These are phyloP conservation scores for Cicer judaicum DNA, from an alignment of 306 rosid species.

Conservation along the genomic window DNA sequence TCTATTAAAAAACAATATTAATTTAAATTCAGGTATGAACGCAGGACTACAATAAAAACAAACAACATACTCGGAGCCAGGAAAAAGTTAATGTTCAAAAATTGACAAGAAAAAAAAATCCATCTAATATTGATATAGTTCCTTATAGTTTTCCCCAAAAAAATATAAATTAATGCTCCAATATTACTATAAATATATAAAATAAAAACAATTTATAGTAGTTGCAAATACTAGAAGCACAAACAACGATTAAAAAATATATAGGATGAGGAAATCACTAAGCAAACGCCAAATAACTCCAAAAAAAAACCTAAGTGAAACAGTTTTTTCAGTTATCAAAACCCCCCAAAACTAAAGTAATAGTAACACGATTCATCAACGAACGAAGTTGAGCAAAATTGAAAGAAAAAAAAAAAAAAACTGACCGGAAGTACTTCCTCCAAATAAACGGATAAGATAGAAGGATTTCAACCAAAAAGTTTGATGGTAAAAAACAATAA, in stretches of 20 bases:
- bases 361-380: conserved; percentile 3
- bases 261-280: not conserved
- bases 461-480: not conserved
- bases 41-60: not conserved
- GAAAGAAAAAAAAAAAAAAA: not conserved
- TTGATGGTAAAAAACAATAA: not conserved
- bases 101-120: not conserved
- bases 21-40: not conserved
- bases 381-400: not conserved
- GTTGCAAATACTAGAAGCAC: not conserved
- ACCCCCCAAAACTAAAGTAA: conserved; percentile 18
- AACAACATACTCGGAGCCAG: not conserved
- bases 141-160: no score
- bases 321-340: conserved; percentile 9
- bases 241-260: not conserved
- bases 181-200: not conserved
- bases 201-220: not conserved
- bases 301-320: conserved; percentile 40
- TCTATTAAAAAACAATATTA: not conserved
- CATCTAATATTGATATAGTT: not conserved
- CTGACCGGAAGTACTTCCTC: conserved; percentile 41
- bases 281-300: conserved; percentile 30
- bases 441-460: conserved; percentile 20
- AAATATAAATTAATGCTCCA: no score
- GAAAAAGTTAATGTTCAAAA: conserved; percentile 2